These are phyloP conservation scores for Scorias spongiosa DNA, from an alignment of 2,329 filamentous ascomycete species.

Conservation along the genomic window DNA sequence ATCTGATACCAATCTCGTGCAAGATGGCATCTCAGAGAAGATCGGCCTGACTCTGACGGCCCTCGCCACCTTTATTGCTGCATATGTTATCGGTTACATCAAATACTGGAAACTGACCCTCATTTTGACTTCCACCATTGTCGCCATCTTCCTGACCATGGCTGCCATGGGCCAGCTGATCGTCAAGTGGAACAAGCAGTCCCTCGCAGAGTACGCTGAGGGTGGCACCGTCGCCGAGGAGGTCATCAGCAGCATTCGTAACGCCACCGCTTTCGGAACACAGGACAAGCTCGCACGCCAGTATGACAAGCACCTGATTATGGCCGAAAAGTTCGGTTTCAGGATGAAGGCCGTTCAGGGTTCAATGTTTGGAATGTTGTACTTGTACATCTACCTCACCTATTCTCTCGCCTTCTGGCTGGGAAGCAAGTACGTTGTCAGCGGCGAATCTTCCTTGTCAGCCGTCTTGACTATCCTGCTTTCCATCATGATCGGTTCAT, in stretches of 20 bases:
- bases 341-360: conserved; percentile 59
- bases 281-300: conserved; percentile 80
- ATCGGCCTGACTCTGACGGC: conserved; percentile 63
- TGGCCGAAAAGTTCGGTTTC: conserved; percentile 62
- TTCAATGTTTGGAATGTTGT: conserved; percentile 70
- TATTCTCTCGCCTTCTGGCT: conserved; percentile 84
- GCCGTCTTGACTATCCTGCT: conserved; percentile 74
- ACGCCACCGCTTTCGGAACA: conserved; percentile 82
- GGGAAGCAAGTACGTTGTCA: conserved; percentile 59
- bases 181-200: conserved; percentile 64
- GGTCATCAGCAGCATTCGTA: conserved; percentile 84
- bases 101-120: conserved; percentile 88
- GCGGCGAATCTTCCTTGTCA: conserved; percentile 49
- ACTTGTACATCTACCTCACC: conserved; percentile 71
- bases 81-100: conserved; percentile 80
- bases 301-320: conserved; percentile 61
- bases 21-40: conserved; percentile 88
- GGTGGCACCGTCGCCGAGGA: conserved; percentile 87
- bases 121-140: conserved; percentile 68
- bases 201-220: conserved; percentile 62
- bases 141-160: conserved; percentile 67
- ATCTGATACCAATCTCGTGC: conserved; percentile 81
- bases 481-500: conserved; percentile 83
- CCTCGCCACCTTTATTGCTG: conserved; percentile 68
- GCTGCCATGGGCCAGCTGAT: conserved; percentile 58